Evolutionary conservation across 306 rosid genomes (phyloP), one percentile per base, ranked within the genome.

Genomic region (Leucaena leucocephala): DNA sequence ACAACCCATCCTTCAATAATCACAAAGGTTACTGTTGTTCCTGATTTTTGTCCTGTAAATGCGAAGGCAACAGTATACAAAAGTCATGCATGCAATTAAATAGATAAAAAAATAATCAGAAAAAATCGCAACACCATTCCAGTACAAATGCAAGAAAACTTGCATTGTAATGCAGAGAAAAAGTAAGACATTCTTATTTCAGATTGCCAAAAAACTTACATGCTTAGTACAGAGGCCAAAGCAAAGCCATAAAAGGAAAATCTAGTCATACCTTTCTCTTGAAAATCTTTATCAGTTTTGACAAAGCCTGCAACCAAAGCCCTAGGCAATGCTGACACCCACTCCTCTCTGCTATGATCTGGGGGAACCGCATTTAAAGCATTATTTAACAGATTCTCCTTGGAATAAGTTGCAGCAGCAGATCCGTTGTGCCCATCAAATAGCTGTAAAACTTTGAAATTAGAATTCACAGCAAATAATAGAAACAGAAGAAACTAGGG

Each of bases 361-460:
- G 90, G 68, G 54, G 99, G 98, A 77, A 96, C 82, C 17, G 99
- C 98, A 9, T 86, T 78, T 71, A 96, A 80, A 74, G 93, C 87
- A 74, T 88, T 93, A 87, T 83, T 93, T 35, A 93, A 89, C 67
- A 96, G 96, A 90, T 90, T 90, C 86, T 93, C 99, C 94, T 93
- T 96, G 3, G 99, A 3, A 87, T 91, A 96, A 79, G 93, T 86
- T 65, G 99, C 99, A 63, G 99, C 99, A 50, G 96, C 98, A 85
- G 99, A 79, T 77, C 99, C 99, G 68, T 96, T 96, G 86, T 96
- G 99, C 82, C 99, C 99, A 76, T 96, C 99, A 88, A 93, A 96
- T 64, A 96, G 85, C 99, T 96, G 98, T 71, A 84, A 80, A 76
- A 88, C 78, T 49, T 80, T 63, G 16, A 43, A 16, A 61, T 78